Percentiles rank a stretch among this genome's conserved stretches.
Conservation (phyloP, 495 filamentous ascomycete genomes). For the Tetracladium setigerum region DNA sequence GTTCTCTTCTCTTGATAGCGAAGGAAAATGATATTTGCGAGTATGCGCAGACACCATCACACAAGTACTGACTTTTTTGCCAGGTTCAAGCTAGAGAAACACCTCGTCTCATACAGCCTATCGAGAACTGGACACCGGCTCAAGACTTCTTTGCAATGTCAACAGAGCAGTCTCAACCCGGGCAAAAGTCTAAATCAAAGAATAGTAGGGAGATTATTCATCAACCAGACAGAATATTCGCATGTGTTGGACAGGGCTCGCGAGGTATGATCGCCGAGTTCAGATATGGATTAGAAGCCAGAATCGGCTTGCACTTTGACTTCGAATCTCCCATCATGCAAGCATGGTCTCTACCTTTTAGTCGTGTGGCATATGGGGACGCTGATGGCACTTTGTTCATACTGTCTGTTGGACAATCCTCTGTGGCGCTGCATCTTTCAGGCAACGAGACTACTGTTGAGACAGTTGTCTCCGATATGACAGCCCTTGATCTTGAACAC, state of each 20-base stretch:
- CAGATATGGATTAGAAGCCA: conserved; percentile 63
- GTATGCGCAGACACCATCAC: too few relatives aligned
- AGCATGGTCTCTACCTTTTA: conserved; percentile 15
- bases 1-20: conserved; percentile 15
- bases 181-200: not conserved
- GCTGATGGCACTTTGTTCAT: conserved; percentile 24
- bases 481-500: conserved; percentile 14
- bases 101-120: conserved; percentile 44
- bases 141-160: conserved; percentile 53
- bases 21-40: not conserved
- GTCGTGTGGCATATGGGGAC: conserved; percentile 6
- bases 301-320: conserved; percentile 47
- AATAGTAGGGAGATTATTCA: conserved; percentile 1
- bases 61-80: not conserved
- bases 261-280: conserved; percentile 62
- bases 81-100: conserved; percentile 32
- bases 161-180: conserved; percentile 7
- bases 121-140: conserved; percentile 79
- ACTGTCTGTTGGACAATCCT: conserved; percentile 40
- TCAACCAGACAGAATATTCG: conserved; percentile 46
- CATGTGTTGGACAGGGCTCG: conserved; percentile 47
- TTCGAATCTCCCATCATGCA: conserved; percentile 29
- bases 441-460: conserved; percentile 28
- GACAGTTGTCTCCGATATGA: conserved; percentile 16
- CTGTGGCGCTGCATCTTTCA: conserved; percentile 30